phyloP scores from a whole-genome alignment of 306 rosid genomes.

The Casuarina equisetifolia region DNA sequence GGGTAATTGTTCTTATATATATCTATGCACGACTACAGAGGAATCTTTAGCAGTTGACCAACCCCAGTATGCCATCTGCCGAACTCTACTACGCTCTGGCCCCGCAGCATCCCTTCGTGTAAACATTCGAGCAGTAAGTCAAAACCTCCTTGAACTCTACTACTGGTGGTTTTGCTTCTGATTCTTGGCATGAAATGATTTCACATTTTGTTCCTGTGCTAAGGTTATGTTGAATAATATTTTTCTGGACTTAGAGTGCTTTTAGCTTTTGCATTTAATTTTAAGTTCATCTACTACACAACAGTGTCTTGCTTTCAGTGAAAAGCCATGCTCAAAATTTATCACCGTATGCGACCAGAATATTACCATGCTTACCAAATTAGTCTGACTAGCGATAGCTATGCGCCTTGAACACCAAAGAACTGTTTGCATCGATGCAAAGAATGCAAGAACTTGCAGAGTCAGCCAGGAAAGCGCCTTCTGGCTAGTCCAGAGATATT shows the following conservation, averaged over 20 bases:
- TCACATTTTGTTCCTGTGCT: background rate
- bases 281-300: background rate
- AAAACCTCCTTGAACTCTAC: conserved; percentile 17
- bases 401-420: background rate
- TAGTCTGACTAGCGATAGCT: background rate
- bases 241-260: background rate
- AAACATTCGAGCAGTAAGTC: conserved; percentile 81
- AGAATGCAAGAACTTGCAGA: background rate
- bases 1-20: conserved; percentile 11
- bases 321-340: background rate
- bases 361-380: background rate
- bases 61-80: conserved; percentile 67
- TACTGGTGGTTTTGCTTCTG: conserved; percentile 6
- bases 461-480: background rate
- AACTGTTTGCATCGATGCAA: background rate
- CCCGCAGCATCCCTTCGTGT: conserved; percentile 88
- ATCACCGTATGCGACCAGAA: background rate
- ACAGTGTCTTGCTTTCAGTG: background rate
- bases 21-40: conserved; percentile 39
- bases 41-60: conserved; percentile 60
- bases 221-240: too few species aligned
- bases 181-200: conserved; percentile 7
- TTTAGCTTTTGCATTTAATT: conserved; percentile 17
- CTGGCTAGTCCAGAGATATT: background rate
- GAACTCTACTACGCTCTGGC: conserved; percentile 82